Base-by-base conservation (phyloP, 1,284 basidiomycete genomes). In the Lentinula novae-zelandiae region DNA sequence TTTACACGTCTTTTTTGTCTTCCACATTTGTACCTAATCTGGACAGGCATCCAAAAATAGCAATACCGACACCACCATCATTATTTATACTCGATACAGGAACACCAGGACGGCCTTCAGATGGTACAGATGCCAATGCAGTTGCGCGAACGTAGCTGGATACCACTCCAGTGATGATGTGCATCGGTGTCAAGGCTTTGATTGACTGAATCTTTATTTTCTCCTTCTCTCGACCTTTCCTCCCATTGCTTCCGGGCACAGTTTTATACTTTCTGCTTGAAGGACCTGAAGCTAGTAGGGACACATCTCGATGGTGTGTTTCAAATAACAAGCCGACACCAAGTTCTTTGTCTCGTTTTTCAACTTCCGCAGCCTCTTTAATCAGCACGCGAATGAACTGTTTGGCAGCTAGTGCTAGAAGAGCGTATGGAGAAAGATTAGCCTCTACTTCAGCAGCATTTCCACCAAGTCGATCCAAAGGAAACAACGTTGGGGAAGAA, bases 391-490 rank as follows among this genome's bases (percentile, higher is more conserved):
- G 70, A 6, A 78, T 60, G 56, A 82, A 75, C 33, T 61, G 65
- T 61, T 73, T 72, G 33, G 75, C 68, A 9, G 72, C 67, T 15
- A 81, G 64, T 9, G 79, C 72, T 31, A 86, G 70, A 38, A 79
- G 62, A 4, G 81, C 82, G 60, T 73, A 71, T 9, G 82, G 77
- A 22, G 77, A 77, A 6, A 85, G 71, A n/a, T 66, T 65, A 5
- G 66, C 66, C 17, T 78, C 74, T 9, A 80, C 67, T 22, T 71
- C 67, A 5, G 58, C 60, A 48, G 67, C 68, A 40, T 64, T 58
- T 38, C 62, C 38, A 17, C 71, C 72, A 51, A 72, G 46, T 31
- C 62, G 53, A 55, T 70, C 66, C 20, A 74, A 57, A 38, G 74
- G 73, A 62, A 67, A 73, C 48, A 55, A 51, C 15, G 27, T 40